Conservation (phyloP, 2,329 filamentous ascomycete genomes). For the Botryotinia globosa region DNA sequence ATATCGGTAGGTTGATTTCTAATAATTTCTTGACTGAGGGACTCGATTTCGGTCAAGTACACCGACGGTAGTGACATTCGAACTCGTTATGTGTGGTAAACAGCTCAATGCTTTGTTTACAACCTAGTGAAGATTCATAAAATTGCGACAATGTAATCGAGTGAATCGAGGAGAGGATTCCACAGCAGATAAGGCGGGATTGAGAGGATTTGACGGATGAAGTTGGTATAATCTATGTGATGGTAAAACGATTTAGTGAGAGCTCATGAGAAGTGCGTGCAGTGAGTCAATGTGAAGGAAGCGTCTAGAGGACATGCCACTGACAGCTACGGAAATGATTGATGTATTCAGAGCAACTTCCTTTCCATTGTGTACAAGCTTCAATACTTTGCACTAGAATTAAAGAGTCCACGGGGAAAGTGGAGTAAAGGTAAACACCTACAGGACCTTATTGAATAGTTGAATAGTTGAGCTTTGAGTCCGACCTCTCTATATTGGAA, state of each 20-base stretch:
- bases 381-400: neutral
- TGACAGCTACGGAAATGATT: conserved; percentile 1
- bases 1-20: conserved; percentile 60
- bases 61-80: conserved; percentile 51
- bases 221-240: conserved; percentile 5
- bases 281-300: neutral
- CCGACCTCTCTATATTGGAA: neutral
- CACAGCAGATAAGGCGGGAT: conserved; percentile 13
- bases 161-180: conserved; percentile 3
- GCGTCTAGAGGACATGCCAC: neutral
- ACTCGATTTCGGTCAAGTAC: conserved; percentile 61
- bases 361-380: neutral
- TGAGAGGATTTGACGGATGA: neutral
- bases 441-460: neutral
- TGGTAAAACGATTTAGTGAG: conserved; percentile 7
- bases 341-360: neutral
- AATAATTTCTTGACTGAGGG: conserved; percentile 59
- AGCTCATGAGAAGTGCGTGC: neutral
- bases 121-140: conserved; percentile 4
- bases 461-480: conserved; percentile 1
- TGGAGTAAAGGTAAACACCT: conserved; percentile 3
- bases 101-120: conserved; percentile 18
- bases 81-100: conserved; percentile 15
- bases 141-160: neutral
- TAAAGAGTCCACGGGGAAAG: neutral